These are phyloP conservation scores for Pholiota molesta DNA, from an alignment of 768 basidiomycete genomes.

Conservation along the genomic window DNA sequence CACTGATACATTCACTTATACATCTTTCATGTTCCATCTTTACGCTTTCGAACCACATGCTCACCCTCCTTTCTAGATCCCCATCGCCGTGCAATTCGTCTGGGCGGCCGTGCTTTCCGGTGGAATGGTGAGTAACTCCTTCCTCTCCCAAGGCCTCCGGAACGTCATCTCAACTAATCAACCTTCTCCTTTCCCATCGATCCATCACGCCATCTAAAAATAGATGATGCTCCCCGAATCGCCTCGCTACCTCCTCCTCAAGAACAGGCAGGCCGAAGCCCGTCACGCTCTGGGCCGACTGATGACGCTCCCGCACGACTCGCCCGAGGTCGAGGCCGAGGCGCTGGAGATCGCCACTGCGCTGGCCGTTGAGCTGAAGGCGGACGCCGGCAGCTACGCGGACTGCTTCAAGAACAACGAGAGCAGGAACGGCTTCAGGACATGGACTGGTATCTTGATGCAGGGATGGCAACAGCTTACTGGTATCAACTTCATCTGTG, in stretches of 20 bases:
- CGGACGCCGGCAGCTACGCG: constrained; percentile 60
- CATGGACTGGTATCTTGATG: constrained; percentile 73
- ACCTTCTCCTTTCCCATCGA: background rate
- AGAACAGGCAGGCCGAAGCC: constrained; percentile 60
- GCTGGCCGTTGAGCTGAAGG: constrained; percentile 58
- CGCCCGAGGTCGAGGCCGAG: constrained; percentile 59
- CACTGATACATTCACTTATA: background rate
- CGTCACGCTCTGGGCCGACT: constrained; percentile 62
- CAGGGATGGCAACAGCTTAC: constrained; percentile 68
- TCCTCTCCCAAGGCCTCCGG: background rate
- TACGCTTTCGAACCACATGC: background rate
- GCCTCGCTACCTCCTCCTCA: constrained; percentile 77
- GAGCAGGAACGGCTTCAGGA: constrained; percentile 65
- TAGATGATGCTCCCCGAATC: constrained; percentile 22
- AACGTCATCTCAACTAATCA: background rate
- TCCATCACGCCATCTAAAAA: constrained; percentile 3
- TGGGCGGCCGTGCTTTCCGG: constrained; percentile 72
- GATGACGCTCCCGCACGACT: constrained; percentile 49
- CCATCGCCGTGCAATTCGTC: constrained; percentile 75
- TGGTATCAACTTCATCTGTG: constrained; percentile 62
- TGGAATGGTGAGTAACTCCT: constrained; percentile 66
- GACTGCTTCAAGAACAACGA: constrained; percentile 59
- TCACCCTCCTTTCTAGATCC: constrained; percentile 41
- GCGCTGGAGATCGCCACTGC: constrained; percentile 49
- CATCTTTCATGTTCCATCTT: background rate